Base-by-base conservation (phyloP, 176 grass and related monocot species). In the Oryza rufipogon region DNA sequence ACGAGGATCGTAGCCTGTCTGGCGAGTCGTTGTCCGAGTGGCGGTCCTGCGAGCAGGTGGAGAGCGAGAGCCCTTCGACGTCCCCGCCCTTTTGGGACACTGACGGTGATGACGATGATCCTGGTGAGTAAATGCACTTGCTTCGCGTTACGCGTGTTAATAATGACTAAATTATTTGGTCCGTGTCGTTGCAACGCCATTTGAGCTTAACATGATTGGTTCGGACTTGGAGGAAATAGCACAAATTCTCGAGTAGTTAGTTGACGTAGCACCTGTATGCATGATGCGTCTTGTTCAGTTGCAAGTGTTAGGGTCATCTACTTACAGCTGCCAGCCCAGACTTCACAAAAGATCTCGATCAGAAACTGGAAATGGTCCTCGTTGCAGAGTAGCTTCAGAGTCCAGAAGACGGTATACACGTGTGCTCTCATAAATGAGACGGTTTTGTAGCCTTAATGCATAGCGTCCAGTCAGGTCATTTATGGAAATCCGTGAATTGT, bases 31-130 rank as follows among this genome's bases (percentile, higher is more conserved):
- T 92, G 80, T 87, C 89, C 8, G 96, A 98, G 83, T 98, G 93
- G 96, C 78, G 96, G 30, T 98, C 93, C 46, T 90, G 67, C 2
- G 96, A 93, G 17, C 93, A 95, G 23, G 87, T 86, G 25, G 93
- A 95, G 15, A 95, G 92, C 7, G 96, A 91, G 47, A 98, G 77
- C 76, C 87, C 93, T 81, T 98, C 96, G 1, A 98, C 93, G 1
- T 88, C 92, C 33, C 93, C 89, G 9, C 93, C 91, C 4, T 98
- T 94, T 54, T 98, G 93, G 93, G 93, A 95, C 74, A 93, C 80
- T 30, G 92, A 94, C 2, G 76, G 68, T 13, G 92, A 95, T 0
- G 89, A 93, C 60, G 93, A 95, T 52, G 96, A 94, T 81, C 88
- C 74, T 75, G 92, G 87, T 98, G 77, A 39, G 78, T 78, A 4